Evolutionary conservation across 2,329 filamentous ascomycete genomes (phyloP), one percentile per base, ranked within the genome.

Genomic region (Paecilomyces sp.): DNA sequence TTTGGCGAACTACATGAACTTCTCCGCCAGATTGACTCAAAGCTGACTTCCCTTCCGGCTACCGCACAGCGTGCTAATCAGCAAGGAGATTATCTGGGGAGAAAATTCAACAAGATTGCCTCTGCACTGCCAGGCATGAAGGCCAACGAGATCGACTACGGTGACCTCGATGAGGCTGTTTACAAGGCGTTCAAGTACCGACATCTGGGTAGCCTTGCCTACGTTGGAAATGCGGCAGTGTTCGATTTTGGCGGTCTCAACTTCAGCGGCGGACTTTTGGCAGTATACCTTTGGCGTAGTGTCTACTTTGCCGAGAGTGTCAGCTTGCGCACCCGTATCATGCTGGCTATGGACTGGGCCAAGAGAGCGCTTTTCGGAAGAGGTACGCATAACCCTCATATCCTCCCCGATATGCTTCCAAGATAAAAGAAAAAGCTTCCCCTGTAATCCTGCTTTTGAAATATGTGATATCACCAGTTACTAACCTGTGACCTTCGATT

Each of bases 271-370:
- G 94, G 94, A 0, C 76, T 99, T 54, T 83, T 95, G 82, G 94
- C 92, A 0, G 93, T 97, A 55, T 99, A 99, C 74, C 85, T 96
- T 34, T 99, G 94, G 94, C 82, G 94, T 63, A 92, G 91, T 64
- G 88, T 97, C 13, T 99, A 99, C 77, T 99, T 99, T 79, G 92
- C 94, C 12, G 91, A 99, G 81, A 96, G 91, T 70, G 94, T 99
- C 55, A 97, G 92, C 75, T 83, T 97, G 61, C 82, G 94, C 66
- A 99, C 94, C 28, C 85, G 93, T 63, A 85, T 91, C 64, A 77
- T 99, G 70, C 81, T 99, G 76, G 92, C 92, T 18, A 97, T 99
- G 94, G 94, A 99, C 74, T 99, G 94, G 94, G 88, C 86, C n/a
- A 99, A 97, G 85, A 84, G 95, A 72, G 90, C 91, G 12, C 76